Percentiles rank a stretch among this genome's conserved stretches.
Evolutionary conservation across 805 yeast species (phyloP).

Genomic region (Lachancea lanzarotensis): DNA sequence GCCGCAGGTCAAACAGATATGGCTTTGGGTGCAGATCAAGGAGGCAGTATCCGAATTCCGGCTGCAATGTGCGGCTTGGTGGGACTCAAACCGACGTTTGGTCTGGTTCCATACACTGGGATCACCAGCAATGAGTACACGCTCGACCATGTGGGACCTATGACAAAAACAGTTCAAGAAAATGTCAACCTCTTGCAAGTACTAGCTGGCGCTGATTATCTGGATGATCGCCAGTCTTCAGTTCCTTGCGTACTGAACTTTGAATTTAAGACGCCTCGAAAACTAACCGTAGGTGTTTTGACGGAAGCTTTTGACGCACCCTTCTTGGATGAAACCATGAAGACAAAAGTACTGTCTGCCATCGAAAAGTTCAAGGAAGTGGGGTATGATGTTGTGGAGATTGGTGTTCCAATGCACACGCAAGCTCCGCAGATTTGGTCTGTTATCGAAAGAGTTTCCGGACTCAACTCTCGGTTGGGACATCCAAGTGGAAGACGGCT

Average conservation of each 20-base stretch:
- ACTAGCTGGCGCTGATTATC: constrained; percentile 24
- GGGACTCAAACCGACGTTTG: constrained; percentile 47
- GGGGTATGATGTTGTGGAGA: constrained; percentile 33
- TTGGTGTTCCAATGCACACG: constrained; percentile 34
- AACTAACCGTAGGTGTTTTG: not conserved
- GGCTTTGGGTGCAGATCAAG: constrained; percentile 44
- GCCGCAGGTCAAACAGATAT: constrained; percentile 42
- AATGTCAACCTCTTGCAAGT: constrained; percentile 31
- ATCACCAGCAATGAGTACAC: constrained; percentile 32
- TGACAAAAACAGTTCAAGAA: constrained; percentile 33
- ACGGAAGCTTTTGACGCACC: not conserved
- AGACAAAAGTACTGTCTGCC: constrained; percentile 18
- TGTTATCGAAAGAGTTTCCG: constrained; percentile 28
- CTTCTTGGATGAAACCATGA: not conserved
- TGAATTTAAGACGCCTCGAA: not conserved
- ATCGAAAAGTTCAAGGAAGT: constrained; percentile 25
- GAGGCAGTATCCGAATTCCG: constrained; percentile 46
- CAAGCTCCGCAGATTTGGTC: constrained; percentile 37
- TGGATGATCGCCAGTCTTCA: not conserved
- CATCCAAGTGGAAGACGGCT: constrained; percentile 12
- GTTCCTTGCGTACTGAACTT: not conserved
- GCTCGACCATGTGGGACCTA: constrained; percentile 36
- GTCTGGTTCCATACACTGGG: constrained; percentile 37
- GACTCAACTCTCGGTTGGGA: constrained; percentile 9
- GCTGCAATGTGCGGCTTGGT: constrained; percentile 41